Evolutionary conservation across 1,139 yeast genomes (phyloP), one percentile per base, ranked within the genome.

Genomic region (Cylindricascospora bacillispora): DNA sequence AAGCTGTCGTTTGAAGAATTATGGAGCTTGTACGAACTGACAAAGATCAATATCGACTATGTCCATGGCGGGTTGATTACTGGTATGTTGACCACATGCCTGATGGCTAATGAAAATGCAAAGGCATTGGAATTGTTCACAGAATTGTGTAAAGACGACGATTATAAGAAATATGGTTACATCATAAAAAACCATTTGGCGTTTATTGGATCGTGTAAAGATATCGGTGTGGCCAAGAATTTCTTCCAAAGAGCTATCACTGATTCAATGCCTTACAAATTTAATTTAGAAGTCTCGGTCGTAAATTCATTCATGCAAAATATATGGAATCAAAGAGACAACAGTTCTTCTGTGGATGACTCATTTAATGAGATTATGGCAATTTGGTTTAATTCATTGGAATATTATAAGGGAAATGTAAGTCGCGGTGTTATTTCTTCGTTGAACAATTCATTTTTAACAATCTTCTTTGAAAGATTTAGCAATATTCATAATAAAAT

Each of bases 151-250:
- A 45, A 50, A 39, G 35, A 45, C 34, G 32, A 46, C 39, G 22
- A 48, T 41, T 39, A 41, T 25, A 49, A 37, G 41, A 48, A 51
- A 16, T 45, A 49, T 27, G 60, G 69, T 32, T 63, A 70, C 32
- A 50, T 71, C 45, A 59, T 65, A 26, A 78, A 77, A 51, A 73
- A 79, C 29, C 93, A 80, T 54, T 63, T 78, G 39, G 67, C 79
- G 4, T 82, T 85, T 46, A 75, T 85, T 47, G 93, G 93, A 26
- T 73, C 71, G 39, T 78, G 85, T 53, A 72, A 72, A 42, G 89
- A 83, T 45, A 61, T 76, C 28, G 62, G 62, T 16, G 70, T 82
- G 30, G 82, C 94, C 3, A 69, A 69, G 44, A 69, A 71, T 29
- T 80, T 79, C 47, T 82, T 77, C 47, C 71, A 72, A 38, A 77